phyloP scores from a whole-genome alignment of 345 rosid species.

The Eucalyptus urophylla region DNA sequence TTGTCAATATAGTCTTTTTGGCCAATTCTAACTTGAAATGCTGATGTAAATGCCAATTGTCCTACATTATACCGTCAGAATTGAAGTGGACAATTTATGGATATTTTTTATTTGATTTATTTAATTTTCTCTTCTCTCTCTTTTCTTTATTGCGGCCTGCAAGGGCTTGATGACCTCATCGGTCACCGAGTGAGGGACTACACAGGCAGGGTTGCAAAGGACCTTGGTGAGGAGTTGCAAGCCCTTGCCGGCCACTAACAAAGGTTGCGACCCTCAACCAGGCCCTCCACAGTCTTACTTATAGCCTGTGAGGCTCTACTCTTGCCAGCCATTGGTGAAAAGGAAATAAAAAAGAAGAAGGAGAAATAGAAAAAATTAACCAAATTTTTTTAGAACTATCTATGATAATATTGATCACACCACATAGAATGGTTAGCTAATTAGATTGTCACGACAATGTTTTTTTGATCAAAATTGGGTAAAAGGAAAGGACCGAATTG shows the following conservation, averaged over 20 bases:
- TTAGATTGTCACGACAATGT: background rate
- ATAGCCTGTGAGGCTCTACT: fast-evolving
- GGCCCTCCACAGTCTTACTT: background rate
- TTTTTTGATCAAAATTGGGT: background rate
- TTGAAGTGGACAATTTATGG: background rate
- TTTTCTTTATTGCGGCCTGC: background rate
- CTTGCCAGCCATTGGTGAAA: fast-evolving
- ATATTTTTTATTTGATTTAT: background rate
- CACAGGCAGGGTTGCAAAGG: fast-evolving
- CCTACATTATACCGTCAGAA: background rate
- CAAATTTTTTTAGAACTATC: too few relatives aligned
- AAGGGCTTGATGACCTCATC: background rate
- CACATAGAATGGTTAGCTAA: background rate
- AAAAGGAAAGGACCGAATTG: background rate
- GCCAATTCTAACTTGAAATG: background rate
- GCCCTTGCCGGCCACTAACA: fast-evolving
- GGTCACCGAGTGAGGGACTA: background rate
- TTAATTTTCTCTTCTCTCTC: background rate
- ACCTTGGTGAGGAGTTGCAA: too few relatives aligned
- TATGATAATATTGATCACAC: too few relatives aligned
- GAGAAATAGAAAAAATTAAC: too few relatives aligned
- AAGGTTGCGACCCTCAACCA: background rate
- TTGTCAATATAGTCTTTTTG: too few relatives aligned
- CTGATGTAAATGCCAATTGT: fast-evolving
- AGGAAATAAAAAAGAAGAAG: too few relatives aligned